A percentile compares a stretch with the other conserved stretches of the same genome.
These are phyloP conservation scores for Panus rudis DNA, from an alignment of 768 basidiomycete genomes.

Conservation along the genomic window DNA sequence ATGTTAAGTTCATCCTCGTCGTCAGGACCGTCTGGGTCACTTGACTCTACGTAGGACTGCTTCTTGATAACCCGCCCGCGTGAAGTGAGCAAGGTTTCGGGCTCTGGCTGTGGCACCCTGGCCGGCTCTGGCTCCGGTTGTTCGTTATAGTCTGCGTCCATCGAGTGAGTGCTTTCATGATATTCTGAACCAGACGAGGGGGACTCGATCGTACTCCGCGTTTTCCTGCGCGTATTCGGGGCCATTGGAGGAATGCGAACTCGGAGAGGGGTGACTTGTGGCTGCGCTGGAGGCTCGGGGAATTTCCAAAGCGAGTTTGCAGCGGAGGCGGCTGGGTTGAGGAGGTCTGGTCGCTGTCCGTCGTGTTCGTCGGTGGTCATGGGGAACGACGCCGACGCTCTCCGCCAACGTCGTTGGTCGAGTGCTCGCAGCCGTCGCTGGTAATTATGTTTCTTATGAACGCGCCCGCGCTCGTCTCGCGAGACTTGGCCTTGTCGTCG, in stretches of 20 bases:
- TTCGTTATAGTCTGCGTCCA: conserved; percentile 23
- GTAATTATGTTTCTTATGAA: too few relatives aligned
- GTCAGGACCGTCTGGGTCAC: conserved; percentile 8
- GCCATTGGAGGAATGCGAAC: conserved; percentile 21
- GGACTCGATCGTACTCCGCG: conserved; percentile 16
- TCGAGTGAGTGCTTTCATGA: conserved; percentile 25
- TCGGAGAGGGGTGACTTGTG: too few relatives aligned
- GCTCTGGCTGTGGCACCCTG: conserved; percentile 1
- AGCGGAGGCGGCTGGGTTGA: too few relatives aligned
- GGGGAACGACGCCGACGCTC: too few relatives aligned
- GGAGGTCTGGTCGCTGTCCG: too few relatives aligned
- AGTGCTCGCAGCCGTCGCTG: too few relatives aligned
- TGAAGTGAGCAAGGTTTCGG: conserved; percentile 12
- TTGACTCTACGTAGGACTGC: conserved; percentile 25
- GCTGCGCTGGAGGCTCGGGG: too few relatives aligned
- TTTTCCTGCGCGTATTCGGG: conserved; percentile 15
- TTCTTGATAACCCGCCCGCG: conserved; percentile 21
- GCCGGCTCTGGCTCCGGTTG: conserved; percentile 11
- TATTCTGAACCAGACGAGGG: conserved; percentile 29
- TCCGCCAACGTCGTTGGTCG: too few relatives aligned
- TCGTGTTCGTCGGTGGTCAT: too few relatives aligned
- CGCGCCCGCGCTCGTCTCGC: too few relatives aligned
- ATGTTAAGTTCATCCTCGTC: conserved; percentile 13
- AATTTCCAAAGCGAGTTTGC: too few relatives aligned
- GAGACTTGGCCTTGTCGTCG: too few relatives aligned